Conservation (phyloP, 2,329 filamentous ascomycete genomes). For the Thermothelomyces thermophilus region DNA sequence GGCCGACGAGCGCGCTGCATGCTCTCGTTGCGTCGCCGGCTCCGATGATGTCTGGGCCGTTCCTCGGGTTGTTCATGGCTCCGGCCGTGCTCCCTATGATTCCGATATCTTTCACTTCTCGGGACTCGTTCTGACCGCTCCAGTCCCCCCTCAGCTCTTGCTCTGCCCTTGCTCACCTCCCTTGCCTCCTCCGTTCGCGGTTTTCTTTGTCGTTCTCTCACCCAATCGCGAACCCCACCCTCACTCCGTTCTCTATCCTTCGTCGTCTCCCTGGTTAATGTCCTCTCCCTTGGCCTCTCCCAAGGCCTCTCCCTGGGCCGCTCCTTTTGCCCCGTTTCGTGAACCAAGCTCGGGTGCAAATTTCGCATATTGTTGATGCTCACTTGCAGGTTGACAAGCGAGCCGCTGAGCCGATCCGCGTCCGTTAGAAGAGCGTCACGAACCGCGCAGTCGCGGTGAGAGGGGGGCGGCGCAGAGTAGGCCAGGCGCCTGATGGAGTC, state of each 20-base stretch:
- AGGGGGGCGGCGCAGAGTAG: background rate
- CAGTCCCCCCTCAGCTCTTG: background rate
- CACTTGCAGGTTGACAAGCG: conserved; percentile 16
- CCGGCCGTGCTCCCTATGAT: background rate
- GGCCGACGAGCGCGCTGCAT: no score
- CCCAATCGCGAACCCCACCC: background rate
- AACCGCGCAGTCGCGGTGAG: conserved; percentile 20
- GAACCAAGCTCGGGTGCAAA: conserved; percentile 15
- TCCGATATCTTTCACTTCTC: background rate
- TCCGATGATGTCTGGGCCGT: background rate
- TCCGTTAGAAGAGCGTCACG: conserved; percentile 16
- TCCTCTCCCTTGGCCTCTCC: background rate
- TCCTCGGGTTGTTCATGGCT: background rate
- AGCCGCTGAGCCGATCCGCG: conserved; percentile 16
- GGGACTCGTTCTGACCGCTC: background rate
- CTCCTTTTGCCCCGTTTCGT: background rate
- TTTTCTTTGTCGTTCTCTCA: background rate
- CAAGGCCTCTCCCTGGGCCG: background rate
- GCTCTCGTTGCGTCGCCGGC: background rate
- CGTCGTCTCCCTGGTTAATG: background rate
- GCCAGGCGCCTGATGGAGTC: conserved; percentile 17
- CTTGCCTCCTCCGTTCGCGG: background rate
- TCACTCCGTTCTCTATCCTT: background rate
- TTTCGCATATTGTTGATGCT: conserved; percentile 24
- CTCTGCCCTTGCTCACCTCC: background rate